Evolutionary conservation across 768 basidiomycete genomes (phyloP).

Genomic region (Myochromella boudieri): DNA sequence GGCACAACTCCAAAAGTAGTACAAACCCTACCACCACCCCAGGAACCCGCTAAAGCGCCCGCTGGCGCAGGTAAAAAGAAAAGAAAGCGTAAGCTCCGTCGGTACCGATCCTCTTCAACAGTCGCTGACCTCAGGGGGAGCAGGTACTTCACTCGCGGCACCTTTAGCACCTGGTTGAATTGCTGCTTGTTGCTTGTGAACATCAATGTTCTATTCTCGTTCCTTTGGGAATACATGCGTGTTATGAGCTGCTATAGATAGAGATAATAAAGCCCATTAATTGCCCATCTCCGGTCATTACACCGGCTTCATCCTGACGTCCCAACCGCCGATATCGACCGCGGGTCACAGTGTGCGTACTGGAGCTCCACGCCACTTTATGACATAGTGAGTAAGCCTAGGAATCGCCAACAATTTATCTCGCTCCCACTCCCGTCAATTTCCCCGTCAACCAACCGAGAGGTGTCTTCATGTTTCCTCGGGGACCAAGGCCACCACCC

Average conservation of each 20-base stretch:
- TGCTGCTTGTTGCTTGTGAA: background rate
- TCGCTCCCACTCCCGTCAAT: slow-evolving; percentile 63
- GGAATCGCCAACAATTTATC: slow-evolving; percentile 26
- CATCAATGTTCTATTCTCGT: slow-evolving; percentile 1
- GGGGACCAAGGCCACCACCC: slow-evolving; percentile 59
- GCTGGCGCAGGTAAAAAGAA: slow-evolving; percentile 67
- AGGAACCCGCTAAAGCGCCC: slow-evolving; percentile 48
- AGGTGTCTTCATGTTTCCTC: slow-evolving; percentile 65
- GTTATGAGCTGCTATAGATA: background rate
- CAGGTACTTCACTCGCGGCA: slow-evolving; percentile 38
- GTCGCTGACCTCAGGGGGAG: slow-evolving; percentile 9
- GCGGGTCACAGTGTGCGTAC: background rate
- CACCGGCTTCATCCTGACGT: background rate
- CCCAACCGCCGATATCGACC: background rate
- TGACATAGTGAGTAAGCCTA: background rate
- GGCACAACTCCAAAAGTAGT: slow-evolving; percentile 33
- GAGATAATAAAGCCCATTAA: background rate
- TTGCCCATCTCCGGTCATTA: background rate
- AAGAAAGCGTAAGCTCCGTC: slow-evolving; percentile 62
- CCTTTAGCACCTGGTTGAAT: slow-evolving; percentile 29
- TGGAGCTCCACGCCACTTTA: background rate
- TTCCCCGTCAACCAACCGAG: slow-evolving; percentile 80
- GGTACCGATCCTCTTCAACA: background rate
- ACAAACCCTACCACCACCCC: slow-evolving; percentile 30
- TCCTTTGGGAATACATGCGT: slow-evolving; percentile 1